These are phyloP conservation scores for Cryptococcus maquisensis DNA, from an alignment of 1,284 basidiomycete genomes.

Conservation along the genomic window DNA sequence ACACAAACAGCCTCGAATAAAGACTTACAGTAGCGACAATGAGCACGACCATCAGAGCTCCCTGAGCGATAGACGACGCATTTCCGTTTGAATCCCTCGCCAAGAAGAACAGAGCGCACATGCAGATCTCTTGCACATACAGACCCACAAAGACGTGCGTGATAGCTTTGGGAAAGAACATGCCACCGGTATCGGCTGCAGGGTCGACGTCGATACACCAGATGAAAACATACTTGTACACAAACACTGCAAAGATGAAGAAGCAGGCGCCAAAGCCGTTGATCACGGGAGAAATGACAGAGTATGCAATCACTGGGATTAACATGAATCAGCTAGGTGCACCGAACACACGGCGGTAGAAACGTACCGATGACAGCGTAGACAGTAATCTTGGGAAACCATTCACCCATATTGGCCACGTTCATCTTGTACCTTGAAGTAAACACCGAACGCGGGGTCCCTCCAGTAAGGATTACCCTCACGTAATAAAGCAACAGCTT, in stretches of 20 bases:
- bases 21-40: slow-evolving; percentile 68
- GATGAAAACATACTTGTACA: slow-evolving; percentile 86
- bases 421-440: slow-evolving; percentile 46
- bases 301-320: slow-evolving; percentile 63
- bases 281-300: slow-evolving; percentile 88
- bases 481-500: slow-evolving; percentile 64
- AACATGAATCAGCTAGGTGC: slow-evolving; percentile 38
- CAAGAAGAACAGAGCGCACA: slow-evolving; percentile 84
- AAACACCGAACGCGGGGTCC: slow-evolving; percentile 51
- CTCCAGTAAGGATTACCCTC: slow-evolving; percentile 55
- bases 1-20: neutral
- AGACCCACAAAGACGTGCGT: slow-evolving; percentile 89
- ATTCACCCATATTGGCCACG: slow-evolving; percentile 66
- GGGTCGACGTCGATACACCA: slow-evolving; percentile 70
- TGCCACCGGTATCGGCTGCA: slow-evolving; percentile 77
- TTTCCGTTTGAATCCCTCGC: slow-evolving; percentile 56
- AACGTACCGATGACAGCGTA: slow-evolving; percentile 72
- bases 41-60: slow-evolving; percentile 74
- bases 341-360: too few relatives aligned
- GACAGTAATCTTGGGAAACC: slow-evolving; percentile 67
- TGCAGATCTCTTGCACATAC: slow-evolving; percentile 75
- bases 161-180: slow-evolving; percentile 94
- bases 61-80: slow-evolving; percentile 64
- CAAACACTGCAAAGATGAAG: slow-evolving; percentile 76
- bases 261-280: slow-evolving; percentile 80